phyloP scores from a whole-genome alignment of 768 basidiomycete species.

The Leucogyrophana mollusca region DNA sequence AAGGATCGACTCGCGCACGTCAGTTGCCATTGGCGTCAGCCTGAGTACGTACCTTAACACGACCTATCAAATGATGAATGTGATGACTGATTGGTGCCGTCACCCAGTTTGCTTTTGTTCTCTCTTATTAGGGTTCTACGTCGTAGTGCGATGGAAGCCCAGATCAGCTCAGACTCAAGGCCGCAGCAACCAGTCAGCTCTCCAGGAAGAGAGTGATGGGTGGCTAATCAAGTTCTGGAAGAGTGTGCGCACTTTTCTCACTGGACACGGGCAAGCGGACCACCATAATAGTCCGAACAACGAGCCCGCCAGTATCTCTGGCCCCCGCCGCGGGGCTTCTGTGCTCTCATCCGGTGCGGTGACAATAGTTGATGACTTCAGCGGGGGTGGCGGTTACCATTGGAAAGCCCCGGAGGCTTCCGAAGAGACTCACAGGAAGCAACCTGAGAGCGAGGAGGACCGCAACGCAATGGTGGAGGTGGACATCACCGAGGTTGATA shows the following conservation, averaged over 20 bases:
- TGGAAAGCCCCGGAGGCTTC: too few relatives aligned
- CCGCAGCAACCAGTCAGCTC: too few relatives aligned
- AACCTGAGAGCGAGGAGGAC: too few relatives aligned
- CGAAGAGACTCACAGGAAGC: too few relatives aligned
- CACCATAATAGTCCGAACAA: neutral
- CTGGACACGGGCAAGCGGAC: neutral
- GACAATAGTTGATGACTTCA: neutral
- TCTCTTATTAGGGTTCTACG: constrained; percentile 25
- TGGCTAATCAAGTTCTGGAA: too few relatives aligned
- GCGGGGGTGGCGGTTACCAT: too few relatives aligned
- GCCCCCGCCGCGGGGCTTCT: neutral
- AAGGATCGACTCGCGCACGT: neutral
- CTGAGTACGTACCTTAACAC: neutral
- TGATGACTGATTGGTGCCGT: too few relatives aligned
- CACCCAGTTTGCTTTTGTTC: constrained; percentile 19
- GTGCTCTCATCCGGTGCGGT: neutral
- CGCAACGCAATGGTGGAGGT: neutral
- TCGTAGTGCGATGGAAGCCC: constrained; percentile 18
- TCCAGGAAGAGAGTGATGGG: too few relatives aligned
- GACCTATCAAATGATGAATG: too few relatives aligned
- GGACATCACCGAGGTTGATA: neutral
- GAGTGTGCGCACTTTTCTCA: too few relatives aligned
- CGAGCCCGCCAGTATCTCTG: neutral
- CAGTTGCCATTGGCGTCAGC: neutral
- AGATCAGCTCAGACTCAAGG: constrained; percentile 3